A percentile compares a stretch with the other conserved stretches of the same genome.
These are phyloP conservation scores for Helichrysum umbraculigerum DNA, from an alignment of 129 eudicot species.

Conservation along the genomic window DNA sequence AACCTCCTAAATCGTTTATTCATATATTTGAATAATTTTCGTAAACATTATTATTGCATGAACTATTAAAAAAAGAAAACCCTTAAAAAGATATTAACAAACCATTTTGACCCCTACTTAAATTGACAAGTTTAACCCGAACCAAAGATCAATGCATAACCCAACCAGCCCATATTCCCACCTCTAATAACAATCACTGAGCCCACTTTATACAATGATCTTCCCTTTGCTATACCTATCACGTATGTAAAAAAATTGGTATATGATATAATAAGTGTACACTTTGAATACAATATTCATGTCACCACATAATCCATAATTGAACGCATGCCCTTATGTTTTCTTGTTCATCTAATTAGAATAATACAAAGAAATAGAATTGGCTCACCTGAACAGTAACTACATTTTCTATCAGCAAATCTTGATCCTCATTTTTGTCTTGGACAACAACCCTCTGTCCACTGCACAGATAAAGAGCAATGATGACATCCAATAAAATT, in stretches of 20 bases:
- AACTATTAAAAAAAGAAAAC: neutral
- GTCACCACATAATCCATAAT: neutral
- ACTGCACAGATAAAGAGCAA: constrained; percentile 46
- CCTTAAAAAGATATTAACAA: neutral
- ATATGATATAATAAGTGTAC: neutral
- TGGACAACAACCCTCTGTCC: constrained; percentile 84
- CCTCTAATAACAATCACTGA: neutral
- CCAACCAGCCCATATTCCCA: neutral
- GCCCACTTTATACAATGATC: neutral
- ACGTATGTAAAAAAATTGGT: neutral
- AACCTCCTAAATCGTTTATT: neutral
- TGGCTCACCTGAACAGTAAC: constrained; percentile 81
- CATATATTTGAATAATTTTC: neutral
- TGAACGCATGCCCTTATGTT: constrained; percentile 8
- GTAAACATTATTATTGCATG: neutral
- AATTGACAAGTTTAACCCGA: neutral
- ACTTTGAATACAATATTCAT: neutral
- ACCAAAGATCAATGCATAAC: neutral
- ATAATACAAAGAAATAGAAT: constrained; percentile 9
- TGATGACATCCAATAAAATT: constrained; percentile 2
- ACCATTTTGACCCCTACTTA: neutral
- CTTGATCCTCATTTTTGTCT: constrained; percentile 57
- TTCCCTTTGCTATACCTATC: neutral
- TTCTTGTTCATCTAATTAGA: constrained; percentile 20
- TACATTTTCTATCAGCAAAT: constrained; percentile 44